Percentiles rank a stretch among this genome's conserved stretches.
Evolutionary conservation across 2,329 filamentous ascomycete species (phyloP).

Genomic region (Penicillium expansum): DNA sequence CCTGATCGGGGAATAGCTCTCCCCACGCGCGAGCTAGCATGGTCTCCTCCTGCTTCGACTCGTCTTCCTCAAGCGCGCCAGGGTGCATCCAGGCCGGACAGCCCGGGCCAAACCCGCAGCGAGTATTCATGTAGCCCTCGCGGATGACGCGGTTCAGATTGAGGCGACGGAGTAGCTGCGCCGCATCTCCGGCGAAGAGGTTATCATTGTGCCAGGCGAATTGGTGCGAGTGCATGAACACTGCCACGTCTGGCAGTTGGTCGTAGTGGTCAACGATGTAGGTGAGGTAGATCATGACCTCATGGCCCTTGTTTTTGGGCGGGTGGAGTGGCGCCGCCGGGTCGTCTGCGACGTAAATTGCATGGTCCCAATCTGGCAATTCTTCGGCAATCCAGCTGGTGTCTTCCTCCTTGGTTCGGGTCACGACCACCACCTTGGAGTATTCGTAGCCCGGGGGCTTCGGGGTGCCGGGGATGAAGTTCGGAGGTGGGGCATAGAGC

Average conservation of each 20-base stretch:
- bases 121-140: slow-evolving; percentile 59
- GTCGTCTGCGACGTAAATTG: slow-evolving; percentile 55
- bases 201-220: slow-evolving; percentile 61
- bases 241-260: slow-evolving; percentile 55
- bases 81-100: slow-evolving; percentile 60
- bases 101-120: slow-evolving; percentile 58
- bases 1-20: slow-evolving; percentile 47
- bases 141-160: slow-evolving; percentile 52
- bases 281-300: slow-evolving; percentile 61
- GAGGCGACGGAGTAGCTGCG: slow-evolving; percentile 51
- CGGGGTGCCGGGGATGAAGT: slow-evolving; percentile 36
- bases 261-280: slow-evolving; percentile 64
- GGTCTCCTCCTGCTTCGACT: slow-evolving; percentile 48
- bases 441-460: slow-evolving; percentile 51
- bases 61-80: slow-evolving; percentile 38
- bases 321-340: slow-evolving; percentile 50
- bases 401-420: slow-evolving; percentile 52
- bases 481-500: slow-evolving; percentile 30
- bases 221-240: slow-evolving; percentile 60
- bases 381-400: slow-evolving; percentile 55
- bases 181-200: slow-evolving; percentile 51
- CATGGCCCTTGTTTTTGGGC: slow-evolving; percentile 60
- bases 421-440: slow-evolving; percentile 55
- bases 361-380: slow-evolving; percentile 48
- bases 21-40: slow-evolving; percentile 48